A percentile compares a stretch with the other conserved stretches of the same genome.
phyloP scores from a whole-genome alignment of 2,329 filamentous ascomycete genomes.

The Furcasterigmium furcatum region DNA sequence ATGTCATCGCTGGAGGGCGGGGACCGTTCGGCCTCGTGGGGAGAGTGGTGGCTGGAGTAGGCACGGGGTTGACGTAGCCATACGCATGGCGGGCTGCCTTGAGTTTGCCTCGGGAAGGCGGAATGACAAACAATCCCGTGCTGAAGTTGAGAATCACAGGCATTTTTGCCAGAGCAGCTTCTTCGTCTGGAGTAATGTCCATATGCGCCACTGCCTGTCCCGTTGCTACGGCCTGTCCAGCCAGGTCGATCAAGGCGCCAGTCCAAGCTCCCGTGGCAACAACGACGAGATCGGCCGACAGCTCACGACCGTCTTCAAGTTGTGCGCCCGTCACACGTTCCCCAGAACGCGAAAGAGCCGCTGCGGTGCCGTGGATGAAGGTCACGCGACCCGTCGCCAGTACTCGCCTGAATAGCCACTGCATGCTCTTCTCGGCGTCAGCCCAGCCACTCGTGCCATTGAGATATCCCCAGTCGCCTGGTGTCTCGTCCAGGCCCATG shows the following conservation, averaged over 20 bases:
- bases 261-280: constrained; percentile 90
- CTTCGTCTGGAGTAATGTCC: constrained; percentile 68
- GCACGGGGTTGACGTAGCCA: constrained; percentile 56
- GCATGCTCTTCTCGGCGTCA: constrained; percentile 69
- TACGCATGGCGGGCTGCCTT: constrained; percentile 70
- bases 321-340: constrained; percentile 42
- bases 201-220: constrained; percentile 81
- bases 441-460: constrained; percentile 79
- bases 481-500: constrained; percentile 24
- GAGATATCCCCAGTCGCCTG: constrained; percentile 67
- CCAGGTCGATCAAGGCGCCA: constrained; percentile 70
- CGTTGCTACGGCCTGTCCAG: constrained; percentile 73
- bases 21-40: constrained; percentile 1
- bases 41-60: background rate
- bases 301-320: constrained; percentile 42
- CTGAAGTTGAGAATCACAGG: constrained; percentile 73
- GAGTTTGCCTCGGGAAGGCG: constrained; percentile 58
- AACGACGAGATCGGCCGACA: constrained; percentile 70
- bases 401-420: constrained; percentile 55
- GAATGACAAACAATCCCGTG: constrained; percentile 72
- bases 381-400: constrained; percentile 50
- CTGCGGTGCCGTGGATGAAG: constrained; percentile 51
- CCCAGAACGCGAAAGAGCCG: constrained; percentile 26
- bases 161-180: constrained; percentile 57
- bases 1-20: constrained; percentile 18